A percentile compares a stretch with the other conserved stretches of the same genome.
These are phyloP conservation scores for Hapsidospora chrysogenum DNA, from an alignment of 495 filamentous ascomycete species.

Conservation along the genomic window DNA sequence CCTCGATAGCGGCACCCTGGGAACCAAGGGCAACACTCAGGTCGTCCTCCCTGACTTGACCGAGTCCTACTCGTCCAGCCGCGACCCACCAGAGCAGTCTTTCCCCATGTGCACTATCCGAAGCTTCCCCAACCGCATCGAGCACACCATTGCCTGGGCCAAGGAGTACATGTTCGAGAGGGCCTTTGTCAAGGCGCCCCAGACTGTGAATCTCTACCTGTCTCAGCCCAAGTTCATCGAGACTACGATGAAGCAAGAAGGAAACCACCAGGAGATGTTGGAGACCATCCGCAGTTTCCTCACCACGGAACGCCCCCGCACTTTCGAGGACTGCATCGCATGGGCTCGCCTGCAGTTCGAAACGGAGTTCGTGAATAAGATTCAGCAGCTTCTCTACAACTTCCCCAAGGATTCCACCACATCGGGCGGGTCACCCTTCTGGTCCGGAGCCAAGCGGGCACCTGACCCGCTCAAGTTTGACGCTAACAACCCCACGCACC, in stretches of 20 bases:
- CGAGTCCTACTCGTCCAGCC: constrained; percentile 96
- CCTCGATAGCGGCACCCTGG: constrained; percentile 90
- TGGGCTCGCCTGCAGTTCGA: constrained; percentile 94
- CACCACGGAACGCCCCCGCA: constrained; percentile 83
- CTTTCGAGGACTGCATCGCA: constrained; percentile 85
- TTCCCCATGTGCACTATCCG: constrained; percentile 98
- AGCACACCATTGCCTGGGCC: constrained; percentile 98
- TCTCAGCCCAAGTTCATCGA: constrained; percentile 83
- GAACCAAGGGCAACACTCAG: constrained; percentile 97
- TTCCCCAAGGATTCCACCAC: constrained; percentile 91
- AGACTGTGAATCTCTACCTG: constrained; percentile 90
- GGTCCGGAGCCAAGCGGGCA: constrained; percentile 97
- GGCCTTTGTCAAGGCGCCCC: constrained; percentile 83
- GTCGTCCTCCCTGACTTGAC: constrained; percentile 81
- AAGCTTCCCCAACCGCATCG: constrained; percentile 97
- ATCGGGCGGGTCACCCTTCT: constrained; percentile 80
- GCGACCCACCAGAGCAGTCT: constrained; percentile 94
- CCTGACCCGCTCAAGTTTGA: constrained; percentile 86
- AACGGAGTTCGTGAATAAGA: constrained; percentile 91
- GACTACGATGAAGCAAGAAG: constrained; percentile 77
- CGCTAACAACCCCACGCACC: constrained; percentile 63
- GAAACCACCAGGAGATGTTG: constrained; percentile 90
- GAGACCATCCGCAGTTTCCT: constrained; percentile 81
- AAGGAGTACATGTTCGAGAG: constrained; percentile 77
- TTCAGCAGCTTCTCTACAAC: constrained; percentile 92